These are phyloP conservation scores for Apodospora peruviana DNA, from an alignment of 495 filamentous ascomycete genomes.

Conservation along the genomic window DNA sequence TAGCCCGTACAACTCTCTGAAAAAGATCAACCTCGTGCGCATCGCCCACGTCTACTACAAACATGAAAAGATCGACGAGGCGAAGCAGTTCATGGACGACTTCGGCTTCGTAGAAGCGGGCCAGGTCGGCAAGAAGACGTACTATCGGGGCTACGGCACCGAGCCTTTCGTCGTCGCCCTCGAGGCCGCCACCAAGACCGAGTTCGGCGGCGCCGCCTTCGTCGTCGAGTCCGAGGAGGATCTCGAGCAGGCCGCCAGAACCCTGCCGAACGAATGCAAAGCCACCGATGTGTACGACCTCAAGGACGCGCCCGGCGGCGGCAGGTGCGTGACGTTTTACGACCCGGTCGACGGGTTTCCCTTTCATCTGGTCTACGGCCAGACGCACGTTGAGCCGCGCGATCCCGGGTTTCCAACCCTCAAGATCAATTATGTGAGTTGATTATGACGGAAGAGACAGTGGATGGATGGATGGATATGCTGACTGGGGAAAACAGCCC, in stretches of 20 bases:
- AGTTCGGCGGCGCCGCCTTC: constrained; percentile 51
- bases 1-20: constrained; percentile 16
- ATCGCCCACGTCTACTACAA: constrained; percentile 55
- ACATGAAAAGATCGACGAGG: constrained; percentile 43
- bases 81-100: constrained; percentile 46
- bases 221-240: constrained; percentile 53
- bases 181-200: constrained; percentile 38
- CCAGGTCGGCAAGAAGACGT: constrained; percentile 43
- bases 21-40: constrained; percentile 48
- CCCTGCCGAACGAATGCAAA: constrained; percentile 34
- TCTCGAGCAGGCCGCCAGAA: constrained; percentile 38
- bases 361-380: constrained; percentile 54
- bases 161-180: constrained; percentile 54
- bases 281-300: constrained; percentile 45
- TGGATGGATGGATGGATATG: background rate
- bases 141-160: constrained; percentile 55
- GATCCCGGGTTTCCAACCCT: constrained; percentile 37
- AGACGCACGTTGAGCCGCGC: constrained; percentile 30
- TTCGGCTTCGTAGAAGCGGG: constrained; percentile 51
- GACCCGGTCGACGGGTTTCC: constrained; percentile 57
- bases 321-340: constrained; percentile 49
- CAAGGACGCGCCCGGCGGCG: constrained; percentile 53
- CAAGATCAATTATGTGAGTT: constrained; percentile 38
- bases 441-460: background rate
- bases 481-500: constrained; percentile 22